Conservation (phyloP, 495 filamentous ascomycete genomes). For the Aspergillus saccharolyticus region DNA sequence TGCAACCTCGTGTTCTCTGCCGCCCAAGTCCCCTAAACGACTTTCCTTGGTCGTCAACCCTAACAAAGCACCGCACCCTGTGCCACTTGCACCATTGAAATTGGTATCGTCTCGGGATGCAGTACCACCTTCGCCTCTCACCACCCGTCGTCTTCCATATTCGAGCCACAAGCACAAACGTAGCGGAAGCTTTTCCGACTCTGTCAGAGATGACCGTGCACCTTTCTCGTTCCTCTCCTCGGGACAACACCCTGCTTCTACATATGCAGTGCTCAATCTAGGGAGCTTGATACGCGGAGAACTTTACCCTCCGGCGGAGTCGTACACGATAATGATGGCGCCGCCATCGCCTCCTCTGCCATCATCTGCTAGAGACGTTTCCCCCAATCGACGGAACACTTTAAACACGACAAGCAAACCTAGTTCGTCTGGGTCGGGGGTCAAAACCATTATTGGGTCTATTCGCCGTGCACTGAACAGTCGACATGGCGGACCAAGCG, state of each 20-base stretch:
- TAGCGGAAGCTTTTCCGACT: constrained; percentile 80
- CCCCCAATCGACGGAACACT: constrained; percentile 30
- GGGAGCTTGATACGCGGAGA: constrained; percentile 83
- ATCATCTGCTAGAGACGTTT: constrained; percentile 18
- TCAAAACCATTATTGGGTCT: constrained; percentile 81
- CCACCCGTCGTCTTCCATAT: constrained; percentile 30
- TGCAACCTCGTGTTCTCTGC: constrained; percentile 79
- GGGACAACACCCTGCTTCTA: constrained; percentile 31
- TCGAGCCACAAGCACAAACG: constrained; percentile 58
- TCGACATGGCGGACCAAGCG: constrained; percentile 45
- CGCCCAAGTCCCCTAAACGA: constrained; percentile 54
- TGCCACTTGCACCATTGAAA: constrained; percentile 36
- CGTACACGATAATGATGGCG: constrained; percentile 68
- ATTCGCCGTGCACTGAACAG: constrained; percentile 84
- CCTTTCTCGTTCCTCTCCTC: constrained; percentile 50
- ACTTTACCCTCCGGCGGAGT: constrained; percentile 67
- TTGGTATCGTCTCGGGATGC: constrained; percentile 20
- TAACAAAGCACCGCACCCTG: constrained; percentile 59
- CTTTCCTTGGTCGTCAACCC: constrained; percentile 36
- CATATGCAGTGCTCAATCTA: constrained; percentile 60
- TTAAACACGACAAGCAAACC: constrained; percentile 30
- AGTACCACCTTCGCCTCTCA: constrained; percentile 27
- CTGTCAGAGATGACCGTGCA: constrained; percentile 66
- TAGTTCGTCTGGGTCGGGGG: constrained; percentile 51
- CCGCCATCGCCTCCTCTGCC: constrained; percentile 53